These are phyloP conservation scores for Coniella vitis DNA, from an alignment of 2,329 filamentous ascomycete species.

Conservation along the genomic window DNA sequence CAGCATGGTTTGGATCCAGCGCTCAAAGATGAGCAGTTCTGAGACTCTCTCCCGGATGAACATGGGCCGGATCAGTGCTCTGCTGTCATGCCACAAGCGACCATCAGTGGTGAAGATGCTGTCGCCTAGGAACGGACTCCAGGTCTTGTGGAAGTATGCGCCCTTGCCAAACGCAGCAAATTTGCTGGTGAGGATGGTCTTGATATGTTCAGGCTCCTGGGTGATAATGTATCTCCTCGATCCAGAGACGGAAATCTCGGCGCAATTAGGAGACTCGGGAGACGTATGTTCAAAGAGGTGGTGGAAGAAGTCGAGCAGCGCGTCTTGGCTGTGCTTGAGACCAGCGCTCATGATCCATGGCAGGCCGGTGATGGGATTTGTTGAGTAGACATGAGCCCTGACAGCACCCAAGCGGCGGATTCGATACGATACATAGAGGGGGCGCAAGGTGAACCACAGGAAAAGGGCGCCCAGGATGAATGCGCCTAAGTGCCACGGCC, in stretches of 20 bases:
- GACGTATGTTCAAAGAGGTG: constrained; percentile 24
- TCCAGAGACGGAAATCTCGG: constrained; percentile 30
- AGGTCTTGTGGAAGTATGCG: constrained; percentile 32
- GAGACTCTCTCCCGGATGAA: constrained; percentile 40
- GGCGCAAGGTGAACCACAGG: constrained; percentile 19
- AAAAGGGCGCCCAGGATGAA: constrained; percentile 12
- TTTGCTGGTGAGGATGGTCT: constrained; percentile 47
- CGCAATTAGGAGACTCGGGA: constrained; percentile 27
- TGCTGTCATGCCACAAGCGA: constrained; percentile 44
- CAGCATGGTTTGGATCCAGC: constrained; percentile 51
- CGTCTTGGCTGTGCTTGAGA: constrained; percentile 25
- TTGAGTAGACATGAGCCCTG: constrained; percentile 26
- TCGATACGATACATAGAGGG: constrained; percentile 20
- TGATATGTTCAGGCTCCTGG: constrained; percentile 49
- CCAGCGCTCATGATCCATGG: constrained; percentile 24
- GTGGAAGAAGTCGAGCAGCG: constrained; percentile 27
- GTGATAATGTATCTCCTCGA: constrained; percentile 37
- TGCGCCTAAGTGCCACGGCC: constrained; percentile 3
- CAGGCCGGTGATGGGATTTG: constrained; percentile 28
- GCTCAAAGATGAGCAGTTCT: constrained; percentile 51
- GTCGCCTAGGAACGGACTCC: constrained; percentile 44
- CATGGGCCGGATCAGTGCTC: constrained; percentile 48
- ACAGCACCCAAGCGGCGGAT: constrained; percentile 28
- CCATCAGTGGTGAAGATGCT: constrained; percentile 51
- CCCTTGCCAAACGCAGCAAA: constrained; percentile 50